A percentile compares a stretch with the other conserved stretches of the same genome.
These are phyloP conservation scores for Pythium volutum DNA, from an alignment of 352 stramenopile species.

Conservation along the genomic window DNA sequence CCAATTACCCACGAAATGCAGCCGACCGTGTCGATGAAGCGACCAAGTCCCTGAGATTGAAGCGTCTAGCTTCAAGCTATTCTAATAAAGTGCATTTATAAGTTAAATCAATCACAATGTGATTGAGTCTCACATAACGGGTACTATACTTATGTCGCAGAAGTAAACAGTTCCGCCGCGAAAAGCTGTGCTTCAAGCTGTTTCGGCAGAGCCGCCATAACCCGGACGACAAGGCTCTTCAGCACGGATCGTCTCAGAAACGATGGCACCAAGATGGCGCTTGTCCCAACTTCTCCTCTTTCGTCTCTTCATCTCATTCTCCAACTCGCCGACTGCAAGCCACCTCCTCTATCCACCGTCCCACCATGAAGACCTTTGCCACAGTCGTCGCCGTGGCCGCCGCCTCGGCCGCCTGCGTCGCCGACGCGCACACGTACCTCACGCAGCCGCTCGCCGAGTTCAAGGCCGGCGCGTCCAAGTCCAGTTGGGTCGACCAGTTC, in stretches of 20 bases:
- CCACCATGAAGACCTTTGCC: conserved; percentile 9
- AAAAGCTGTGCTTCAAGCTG: not conserved
- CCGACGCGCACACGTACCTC: conserved; percentile 10
- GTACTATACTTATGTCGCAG: not conserved
- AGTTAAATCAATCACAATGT: too few species aligned
- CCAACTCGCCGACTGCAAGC: not conserved
- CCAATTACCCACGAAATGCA: too few species aligned
- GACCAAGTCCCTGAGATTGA: too few species aligned
- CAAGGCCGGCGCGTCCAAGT: conserved; percentile 11
- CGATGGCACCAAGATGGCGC: not conserved
- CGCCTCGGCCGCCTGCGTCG: not conserved
- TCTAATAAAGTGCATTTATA: too few species aligned
- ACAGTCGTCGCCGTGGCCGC: not conserved
- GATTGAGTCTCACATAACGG: too few species aligned
- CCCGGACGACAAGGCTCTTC: not conserved
- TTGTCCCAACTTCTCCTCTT: not conserved
- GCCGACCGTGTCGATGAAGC: too few species aligned
- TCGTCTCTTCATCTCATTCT: not conserved
- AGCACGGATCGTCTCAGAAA: not conserved
- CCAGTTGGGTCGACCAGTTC: conserved; percentile 21
- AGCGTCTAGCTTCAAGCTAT: too few species aligned
- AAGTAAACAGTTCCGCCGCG: not conserved
- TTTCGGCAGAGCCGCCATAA: not conserved
- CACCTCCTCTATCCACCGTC: not conserved
- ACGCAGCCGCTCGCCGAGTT: conserved; percentile 20